These are phyloP conservation scores for Incumbomyces delicatus DNA, from an alignment of 2,329 filamentous ascomycete genomes.

Conservation along the genomic window DNA sequence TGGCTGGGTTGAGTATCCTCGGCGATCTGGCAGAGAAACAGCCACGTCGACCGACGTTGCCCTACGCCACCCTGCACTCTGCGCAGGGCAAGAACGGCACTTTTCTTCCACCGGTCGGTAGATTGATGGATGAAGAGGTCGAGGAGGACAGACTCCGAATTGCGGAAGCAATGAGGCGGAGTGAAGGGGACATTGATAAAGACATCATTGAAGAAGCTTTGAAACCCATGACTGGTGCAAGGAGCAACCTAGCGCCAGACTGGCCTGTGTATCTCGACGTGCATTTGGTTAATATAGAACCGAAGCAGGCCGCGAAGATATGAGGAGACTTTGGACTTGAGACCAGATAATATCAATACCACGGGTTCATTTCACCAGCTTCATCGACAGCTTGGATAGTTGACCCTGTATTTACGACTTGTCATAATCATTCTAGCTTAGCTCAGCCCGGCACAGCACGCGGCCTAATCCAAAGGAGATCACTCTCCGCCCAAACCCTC, in stretches of 20 bases:
- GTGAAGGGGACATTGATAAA: constrained; percentile 32
- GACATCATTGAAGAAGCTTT: constrained; percentile 29
- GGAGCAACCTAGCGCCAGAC: constrained; percentile 33
- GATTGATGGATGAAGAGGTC: constrained; percentile 37
- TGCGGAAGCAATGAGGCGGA: constrained; percentile 30
- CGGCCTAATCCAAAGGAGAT: no score
- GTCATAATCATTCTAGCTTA: no score
- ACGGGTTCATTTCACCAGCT: no score
- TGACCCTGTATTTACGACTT: no score
- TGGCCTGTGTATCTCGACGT: constrained; percentile 35
- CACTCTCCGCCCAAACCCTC: no score
- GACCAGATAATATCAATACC: no score
- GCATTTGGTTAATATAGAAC: constrained; percentile 30
- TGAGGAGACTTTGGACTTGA: neutral
- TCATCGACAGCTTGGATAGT: no score
- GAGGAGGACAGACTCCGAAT: constrained; percentile 37
- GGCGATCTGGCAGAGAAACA: constrained; percentile 46
- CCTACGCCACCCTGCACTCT: constrained; percentile 38
- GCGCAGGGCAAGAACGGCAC: constrained; percentile 32
- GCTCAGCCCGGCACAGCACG: no score
- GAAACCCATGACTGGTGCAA: constrained; percentile 14
- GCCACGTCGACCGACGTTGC: constrained; percentile 35
- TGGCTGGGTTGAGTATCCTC: constrained; percentile 44
- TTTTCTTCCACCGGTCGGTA: constrained; percentile 31
- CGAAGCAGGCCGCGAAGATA: constrained; percentile 12